phyloP scores from a whole-genome alignment of 805 yeast species.

The Candida awuae region DNA sequence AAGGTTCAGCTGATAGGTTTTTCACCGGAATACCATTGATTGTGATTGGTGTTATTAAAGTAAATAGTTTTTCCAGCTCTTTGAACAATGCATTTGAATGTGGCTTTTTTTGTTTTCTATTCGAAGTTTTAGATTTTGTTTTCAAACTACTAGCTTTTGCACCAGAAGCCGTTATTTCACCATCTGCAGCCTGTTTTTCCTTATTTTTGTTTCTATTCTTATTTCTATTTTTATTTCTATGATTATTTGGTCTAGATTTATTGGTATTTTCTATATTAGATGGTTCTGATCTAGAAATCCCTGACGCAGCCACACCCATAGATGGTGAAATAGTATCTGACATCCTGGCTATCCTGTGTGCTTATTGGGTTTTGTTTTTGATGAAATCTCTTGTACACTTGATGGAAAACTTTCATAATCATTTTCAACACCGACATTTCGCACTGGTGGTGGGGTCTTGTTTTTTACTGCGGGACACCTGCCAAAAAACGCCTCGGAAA shows the following conservation, averaged over 20 bases:
- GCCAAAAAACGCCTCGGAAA: too few relatives aligned
- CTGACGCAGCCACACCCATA: too few relatives aligned
- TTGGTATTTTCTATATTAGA: neutral
- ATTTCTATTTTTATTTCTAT: neutral
- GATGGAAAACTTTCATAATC: too few relatives aligned
- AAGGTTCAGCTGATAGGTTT: slow-evolving; percentile 15
- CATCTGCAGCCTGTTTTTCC: neutral
- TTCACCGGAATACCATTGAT: slow-evolving; percentile 25
- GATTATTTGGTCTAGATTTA: neutral
- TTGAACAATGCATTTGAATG: slow-evolving; percentile 10
- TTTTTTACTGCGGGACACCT: too few relatives aligned
- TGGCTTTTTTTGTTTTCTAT: neutral
- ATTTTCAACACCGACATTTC: too few relatives aligned
- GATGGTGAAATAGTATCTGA: too few relatives aligned
- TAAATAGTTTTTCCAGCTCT: slow-evolving; percentile 20
- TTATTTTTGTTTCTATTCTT: slow-evolving; percentile 4
- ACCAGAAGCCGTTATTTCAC: too few relatives aligned
- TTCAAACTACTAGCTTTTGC: neutral
- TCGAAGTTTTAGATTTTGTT: neutral
- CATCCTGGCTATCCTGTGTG: neutral
- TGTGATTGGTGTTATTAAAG: slow-evolving; percentile 16
- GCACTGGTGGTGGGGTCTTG: too few relatives aligned
- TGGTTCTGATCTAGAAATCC: neutral
- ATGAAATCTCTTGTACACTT: too few relatives aligned
- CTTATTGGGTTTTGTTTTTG: too few relatives aligned